These are phyloP conservation scores for Akanthomyces uredinophilus DNA, from an alignment of 2,329 filamentous ascomycete species.

Conservation along the genomic window DNA sequence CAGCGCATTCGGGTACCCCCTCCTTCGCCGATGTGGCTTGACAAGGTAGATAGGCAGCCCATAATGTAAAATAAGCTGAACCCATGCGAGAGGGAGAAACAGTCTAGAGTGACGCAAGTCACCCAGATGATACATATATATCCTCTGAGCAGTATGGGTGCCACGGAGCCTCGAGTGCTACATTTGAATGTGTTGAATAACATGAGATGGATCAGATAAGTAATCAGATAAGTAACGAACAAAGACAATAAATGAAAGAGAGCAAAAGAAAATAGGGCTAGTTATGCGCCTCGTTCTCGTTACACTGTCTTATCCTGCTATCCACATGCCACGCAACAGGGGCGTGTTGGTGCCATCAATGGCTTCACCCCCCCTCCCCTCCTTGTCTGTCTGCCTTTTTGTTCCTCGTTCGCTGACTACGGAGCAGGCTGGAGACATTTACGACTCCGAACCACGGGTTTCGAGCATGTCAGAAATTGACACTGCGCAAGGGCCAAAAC, in stretches of 20 bases:
- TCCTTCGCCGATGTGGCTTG: conserved; percentile 9
- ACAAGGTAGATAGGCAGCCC: background rate
- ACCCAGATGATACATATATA: background rate
- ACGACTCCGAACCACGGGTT: background rate
- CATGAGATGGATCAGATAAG: background rate
- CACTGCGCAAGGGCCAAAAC: background rate
- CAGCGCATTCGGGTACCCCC: background rate
- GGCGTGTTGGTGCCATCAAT: conserved; percentile 4
- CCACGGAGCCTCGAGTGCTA: too few relatives aligned
- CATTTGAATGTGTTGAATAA: too few relatives aligned
- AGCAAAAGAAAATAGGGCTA: background rate
- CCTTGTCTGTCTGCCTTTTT: too few relatives aligned
- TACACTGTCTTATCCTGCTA: background rate
- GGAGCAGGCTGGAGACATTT: background rate
- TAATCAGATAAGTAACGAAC: background rate
- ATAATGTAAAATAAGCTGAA: background rate
- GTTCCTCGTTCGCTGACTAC: background rate
- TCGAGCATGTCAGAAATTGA: background rate
- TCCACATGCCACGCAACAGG: conserved; percentile 10
- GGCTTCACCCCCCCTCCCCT: background rate
- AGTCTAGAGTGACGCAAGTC: background rate
- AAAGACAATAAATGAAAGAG: background rate
- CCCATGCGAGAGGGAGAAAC: background rate
- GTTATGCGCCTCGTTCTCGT: background rate
- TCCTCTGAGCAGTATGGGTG: too few relatives aligned